These are phyloP conservation scores for Tephrocybe sp. DNA, from an alignment of 768 basidiomycete species.

Conservation along the genomic window DNA sequence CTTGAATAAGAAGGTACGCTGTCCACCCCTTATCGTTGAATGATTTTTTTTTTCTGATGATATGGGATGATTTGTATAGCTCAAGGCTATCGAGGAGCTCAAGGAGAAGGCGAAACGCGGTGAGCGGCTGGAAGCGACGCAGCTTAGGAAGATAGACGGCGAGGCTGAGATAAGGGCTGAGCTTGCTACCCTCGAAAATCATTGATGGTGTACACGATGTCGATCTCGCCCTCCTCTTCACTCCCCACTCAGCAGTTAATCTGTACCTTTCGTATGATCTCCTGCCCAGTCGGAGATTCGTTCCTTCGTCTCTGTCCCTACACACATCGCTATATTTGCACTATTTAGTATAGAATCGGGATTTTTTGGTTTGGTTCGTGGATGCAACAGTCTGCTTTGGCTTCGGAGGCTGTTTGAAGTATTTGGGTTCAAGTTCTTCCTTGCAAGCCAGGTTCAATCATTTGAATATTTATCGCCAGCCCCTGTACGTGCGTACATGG, in stretches of 20 bases:
- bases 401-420: too few species aligned
- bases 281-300: too few species aligned
- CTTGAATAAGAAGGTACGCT: conserved; percentile 86
- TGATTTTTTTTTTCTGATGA: not conserved
- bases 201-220: not conserved
- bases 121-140: conserved; percentile 90
- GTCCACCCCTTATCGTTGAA: too few species aligned
- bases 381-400: too few species aligned
- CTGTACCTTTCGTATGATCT: not conserved
- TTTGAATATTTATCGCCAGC: too few species aligned
- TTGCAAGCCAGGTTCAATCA: too few species aligned
- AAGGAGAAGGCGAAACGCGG: conserved; percentile 90
- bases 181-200: conserved; percentile 37
- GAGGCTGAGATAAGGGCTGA: conserved; percentile 84
- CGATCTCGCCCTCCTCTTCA: not conserved
- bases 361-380: too few species aligned
- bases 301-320: not conserved
- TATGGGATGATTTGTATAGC: conserved; percentile 37
- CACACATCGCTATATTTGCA: too few species aligned
- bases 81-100: conserved; percentile 98
- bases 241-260: not conserved
- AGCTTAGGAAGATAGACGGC: conserved; percentile 94
- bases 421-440: too few species aligned
- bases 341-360: too few species aligned
- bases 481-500: too few species aligned